Percentiles rank a stretch among this genome's conserved stretches.
phyloP scores from a whole-genome alignment of 306 rosid genomes.

The Dryas drummondii region DNA sequence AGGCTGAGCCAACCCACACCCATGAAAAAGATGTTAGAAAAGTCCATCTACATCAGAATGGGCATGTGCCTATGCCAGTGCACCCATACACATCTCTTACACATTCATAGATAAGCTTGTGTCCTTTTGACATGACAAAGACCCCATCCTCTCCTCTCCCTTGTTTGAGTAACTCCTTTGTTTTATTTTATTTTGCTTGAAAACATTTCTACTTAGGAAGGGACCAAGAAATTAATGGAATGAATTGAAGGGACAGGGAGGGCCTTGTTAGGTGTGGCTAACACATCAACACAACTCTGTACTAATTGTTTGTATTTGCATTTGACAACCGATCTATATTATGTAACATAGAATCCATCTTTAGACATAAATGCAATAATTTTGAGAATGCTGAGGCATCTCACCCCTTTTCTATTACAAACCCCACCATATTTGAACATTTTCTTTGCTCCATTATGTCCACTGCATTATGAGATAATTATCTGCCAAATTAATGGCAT shows the following conservation, averaged over 20 bases:
- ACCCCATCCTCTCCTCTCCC: constrained; percentile 20
- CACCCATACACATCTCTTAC: constrained; percentile 39
- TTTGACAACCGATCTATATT: neutral
- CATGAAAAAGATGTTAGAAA: neutral
- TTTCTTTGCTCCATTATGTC: neutral
- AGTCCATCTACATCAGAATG: neutral
- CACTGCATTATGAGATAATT: neutral
- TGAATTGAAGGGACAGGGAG: neutral
- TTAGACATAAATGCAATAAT: too few relatives aligned
- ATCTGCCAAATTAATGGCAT: neutral
- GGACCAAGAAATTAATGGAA: constrained; percentile 22
- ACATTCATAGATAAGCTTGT: constrained; percentile 33
- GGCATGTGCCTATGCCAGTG: constrained; percentile 50
- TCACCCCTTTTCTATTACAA: neutral
- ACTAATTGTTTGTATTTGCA: neutral
- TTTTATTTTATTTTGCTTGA: constrained; percentile 8
- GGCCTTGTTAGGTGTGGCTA: constrained; percentile 19
- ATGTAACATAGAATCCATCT: too few relatives aligned
- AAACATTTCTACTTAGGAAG: constrained; percentile 3
- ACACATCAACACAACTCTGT: neutral
- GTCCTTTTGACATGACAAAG: constrained; percentile 46
- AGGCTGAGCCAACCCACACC: too few relatives aligned
- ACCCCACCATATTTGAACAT: constrained; percentile 3
- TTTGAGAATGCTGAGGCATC: too few relatives aligned
- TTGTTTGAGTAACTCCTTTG: constrained; percentile 11